phyloP scores from a whole-genome alignment of 768 basidiomycete species.

The Russula earlei region DNA sequence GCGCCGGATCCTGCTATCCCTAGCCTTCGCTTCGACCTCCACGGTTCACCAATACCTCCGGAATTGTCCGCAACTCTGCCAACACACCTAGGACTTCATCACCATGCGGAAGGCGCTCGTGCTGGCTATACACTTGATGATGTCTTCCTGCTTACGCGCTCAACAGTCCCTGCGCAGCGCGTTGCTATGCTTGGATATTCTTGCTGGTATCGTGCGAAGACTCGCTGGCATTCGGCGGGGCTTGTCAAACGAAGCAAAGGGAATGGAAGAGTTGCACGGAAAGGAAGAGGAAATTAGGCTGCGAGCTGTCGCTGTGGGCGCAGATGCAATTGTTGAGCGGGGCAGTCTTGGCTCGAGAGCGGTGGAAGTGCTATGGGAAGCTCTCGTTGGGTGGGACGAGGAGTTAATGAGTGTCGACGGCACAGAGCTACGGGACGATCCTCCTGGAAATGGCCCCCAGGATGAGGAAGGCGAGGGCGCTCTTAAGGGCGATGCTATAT shows the following conservation, averaged over 20 bases:
- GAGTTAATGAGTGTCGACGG: conserved; percentile 29
- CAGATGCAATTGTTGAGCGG: conserved; percentile 54
- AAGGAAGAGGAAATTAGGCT: conserved; percentile 40
- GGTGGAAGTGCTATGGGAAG: conserved; percentile 66
- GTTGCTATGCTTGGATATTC: conserved; percentile 69
- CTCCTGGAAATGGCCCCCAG: conserved; percentile 20
- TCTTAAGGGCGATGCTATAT: conserved; percentile 22
- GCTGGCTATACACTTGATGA: conserved; percentile 90
- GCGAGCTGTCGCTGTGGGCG: conserved; percentile 55
- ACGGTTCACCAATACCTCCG: conserved; percentile 56
- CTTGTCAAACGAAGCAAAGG: conserved; percentile 24
- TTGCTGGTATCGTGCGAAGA: conserved; percentile 46
- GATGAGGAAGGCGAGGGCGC: conserved; percentile 26
- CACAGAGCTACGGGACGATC: conserved; percentile 35
- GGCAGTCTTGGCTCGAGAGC: conserved; percentile 61
- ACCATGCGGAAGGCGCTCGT: conserved; percentile 69
- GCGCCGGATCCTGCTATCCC: conserved; percentile 25
- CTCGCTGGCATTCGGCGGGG: conserved; percentile 25
- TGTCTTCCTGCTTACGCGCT: conserved; percentile 67
- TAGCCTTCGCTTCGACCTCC: conserved; percentile 55
- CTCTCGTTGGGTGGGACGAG: conserved; percentile 56
- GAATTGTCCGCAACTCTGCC: conserved; percentile 51
- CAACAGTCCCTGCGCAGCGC: conserved; percentile 76
- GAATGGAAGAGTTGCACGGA: conserved; percentile 29
- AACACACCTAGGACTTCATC: conserved; percentile 81